Evolutionary conservation across 352 stramenopile species (phyloP).

Genomic region (Pythium utonaiense): DNA sequence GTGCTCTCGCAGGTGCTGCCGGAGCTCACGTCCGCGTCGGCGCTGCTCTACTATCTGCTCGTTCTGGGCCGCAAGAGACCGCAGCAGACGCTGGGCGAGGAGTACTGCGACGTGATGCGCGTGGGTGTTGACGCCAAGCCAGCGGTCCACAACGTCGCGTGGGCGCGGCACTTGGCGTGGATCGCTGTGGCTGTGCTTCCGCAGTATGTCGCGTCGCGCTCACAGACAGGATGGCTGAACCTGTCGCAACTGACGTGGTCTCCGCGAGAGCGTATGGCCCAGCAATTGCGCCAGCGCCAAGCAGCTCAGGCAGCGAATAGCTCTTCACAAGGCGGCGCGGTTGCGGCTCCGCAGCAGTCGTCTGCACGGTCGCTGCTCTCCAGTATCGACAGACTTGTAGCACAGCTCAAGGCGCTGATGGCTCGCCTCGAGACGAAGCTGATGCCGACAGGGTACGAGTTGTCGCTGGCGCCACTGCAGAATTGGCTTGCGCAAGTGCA

Average conservation of each 20-base stretch:
- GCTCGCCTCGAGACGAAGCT: conserved; percentile 40
- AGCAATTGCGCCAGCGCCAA: conserved; percentile 57
- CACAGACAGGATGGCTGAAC: conserved; percentile 66
- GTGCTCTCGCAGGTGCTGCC: conserved; percentile 77
- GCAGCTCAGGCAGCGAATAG: conserved; percentile 11
- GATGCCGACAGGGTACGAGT: conserved; percentile 58
- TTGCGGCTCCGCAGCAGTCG: conserved; percentile 4
- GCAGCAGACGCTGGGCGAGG: conserved; percentile 82
- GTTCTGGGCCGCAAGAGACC: conserved; percentile 50
- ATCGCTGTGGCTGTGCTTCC: conserved; percentile 52
- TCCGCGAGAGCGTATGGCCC: conserved; percentile 74
- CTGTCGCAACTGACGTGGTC: conserved; percentile 59
- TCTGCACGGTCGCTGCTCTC: conserved; percentile 27
- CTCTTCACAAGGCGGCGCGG: background rate
- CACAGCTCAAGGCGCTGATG: conserved; percentile 34
- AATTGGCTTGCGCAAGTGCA: conserved; percentile 55
- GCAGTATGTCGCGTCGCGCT: conserved; percentile 57
- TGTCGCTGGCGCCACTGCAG: conserved; percentile 41
- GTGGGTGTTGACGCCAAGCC: conserved; percentile 25
- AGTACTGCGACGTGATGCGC: conserved; percentile 83
- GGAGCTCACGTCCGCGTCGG: conserved; percentile 58
- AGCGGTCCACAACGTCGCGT: conserved; percentile 29
- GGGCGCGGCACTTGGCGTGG: conserved; percentile 49
- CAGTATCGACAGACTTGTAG: conserved; percentile 37
- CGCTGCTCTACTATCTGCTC: conserved; percentile 66